Conservation (phyloP, 768 basidiomycete species). For the Psilocybe sp. region DNA sequence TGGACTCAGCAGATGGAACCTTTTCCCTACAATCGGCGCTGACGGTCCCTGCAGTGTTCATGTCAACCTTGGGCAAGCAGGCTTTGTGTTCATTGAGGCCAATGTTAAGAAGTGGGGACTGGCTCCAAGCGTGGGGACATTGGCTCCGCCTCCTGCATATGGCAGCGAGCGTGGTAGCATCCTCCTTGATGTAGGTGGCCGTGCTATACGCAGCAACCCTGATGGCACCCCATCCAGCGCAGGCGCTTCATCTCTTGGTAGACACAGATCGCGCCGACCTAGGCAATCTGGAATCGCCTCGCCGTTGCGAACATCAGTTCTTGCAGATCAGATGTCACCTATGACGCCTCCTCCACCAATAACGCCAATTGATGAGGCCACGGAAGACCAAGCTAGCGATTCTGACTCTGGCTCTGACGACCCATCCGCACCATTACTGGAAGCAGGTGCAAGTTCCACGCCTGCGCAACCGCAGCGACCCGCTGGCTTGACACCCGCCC, state of each 20-base stretch:
- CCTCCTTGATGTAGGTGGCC: constrained; percentile 84
- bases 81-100: constrained; percentile 99
- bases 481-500: not conserved
- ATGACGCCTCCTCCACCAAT: constrained; percentile 66
- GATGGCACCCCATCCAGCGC: constrained; percentile 41
- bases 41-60: constrained; percentile 96
- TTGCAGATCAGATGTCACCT: constrained; percentile 33
- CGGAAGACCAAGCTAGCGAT: constrained; percentile 31
- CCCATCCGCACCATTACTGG: constrained; percentile 23
- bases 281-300: constrained; percentile 48
- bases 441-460: constrained; percentile 2
- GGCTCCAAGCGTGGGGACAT: constrained; percentile 94
- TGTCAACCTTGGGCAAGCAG: constrained; percentile 95
- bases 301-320: constrained; percentile 55
- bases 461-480: not conserved
- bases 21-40: constrained; percentile 96
- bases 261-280: constrained; percentile 62
- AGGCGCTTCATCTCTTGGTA: constrained; percentile 44
- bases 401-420: constrained; percentile 32
- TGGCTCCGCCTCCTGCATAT: constrained; percentile 97
- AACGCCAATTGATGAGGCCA: constrained; percentile 71
- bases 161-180: constrained; percentile 97
- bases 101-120: constrained; percentile 99
- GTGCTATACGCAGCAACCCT: constrained; percentile 31
- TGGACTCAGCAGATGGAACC: constrained; percentile 85